phyloP scores from a whole-genome alignment of 2,329 filamentous ascomycete genomes.

The Cladorrhinum sp. region DNA sequence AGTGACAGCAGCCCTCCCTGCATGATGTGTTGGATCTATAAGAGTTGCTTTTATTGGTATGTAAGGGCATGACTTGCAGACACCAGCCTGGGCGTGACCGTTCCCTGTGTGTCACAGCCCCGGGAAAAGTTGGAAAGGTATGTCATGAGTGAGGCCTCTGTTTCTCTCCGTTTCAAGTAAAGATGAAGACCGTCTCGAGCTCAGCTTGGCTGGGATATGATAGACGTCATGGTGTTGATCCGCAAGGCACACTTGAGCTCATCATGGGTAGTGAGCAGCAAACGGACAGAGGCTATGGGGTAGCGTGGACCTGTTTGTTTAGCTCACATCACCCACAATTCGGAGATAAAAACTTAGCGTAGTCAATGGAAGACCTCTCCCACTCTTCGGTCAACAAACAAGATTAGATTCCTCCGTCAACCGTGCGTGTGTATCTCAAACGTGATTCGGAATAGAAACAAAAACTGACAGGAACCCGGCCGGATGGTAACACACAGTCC shows the following conservation, averaged over 20 bases:
- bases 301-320: neutral
- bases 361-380: neutral
- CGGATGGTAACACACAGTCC: neutral
- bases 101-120: neutral
- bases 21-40: neutral
- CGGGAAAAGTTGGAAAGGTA: neutral
- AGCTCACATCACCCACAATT: neutral
- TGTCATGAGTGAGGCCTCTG: neutral
- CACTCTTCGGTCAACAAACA: neutral
- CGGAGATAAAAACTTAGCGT: neutral
- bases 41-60: neutral
- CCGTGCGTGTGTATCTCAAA: no score
- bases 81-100: neutral
- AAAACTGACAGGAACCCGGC: neutral
- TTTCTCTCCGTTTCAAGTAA: neutral
- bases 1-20: neutral
- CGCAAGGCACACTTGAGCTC: neutral
- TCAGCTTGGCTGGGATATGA: neutral
- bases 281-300: neutral
- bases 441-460: no score
- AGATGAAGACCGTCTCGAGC: neutral
- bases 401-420: neutral
- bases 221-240: neutral
- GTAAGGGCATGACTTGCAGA: neutral
- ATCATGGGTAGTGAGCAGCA: neutral